phyloP scores from a whole-genome alignment of 192 early-diverging fungal species.

The Entophlyctis luteolus region DNA sequence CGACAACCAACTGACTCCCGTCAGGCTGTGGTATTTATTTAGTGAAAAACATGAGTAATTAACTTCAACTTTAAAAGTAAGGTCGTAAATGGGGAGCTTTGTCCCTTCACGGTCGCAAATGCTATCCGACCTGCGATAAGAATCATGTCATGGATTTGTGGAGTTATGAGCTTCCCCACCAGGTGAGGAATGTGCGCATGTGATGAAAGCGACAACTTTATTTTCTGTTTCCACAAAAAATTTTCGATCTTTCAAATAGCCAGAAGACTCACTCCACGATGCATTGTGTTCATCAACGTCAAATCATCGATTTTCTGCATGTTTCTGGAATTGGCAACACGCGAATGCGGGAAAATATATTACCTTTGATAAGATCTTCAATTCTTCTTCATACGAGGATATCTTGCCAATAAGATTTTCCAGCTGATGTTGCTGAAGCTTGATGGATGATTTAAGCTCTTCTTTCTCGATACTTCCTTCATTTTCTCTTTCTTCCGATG shows the following conservation, averaged over 20 bases:
- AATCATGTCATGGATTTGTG: not conserved
- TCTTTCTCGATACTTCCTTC: not conserved
- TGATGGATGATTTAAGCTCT: constrained; percentile 1
- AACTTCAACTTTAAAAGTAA: constrained; percentile 43
- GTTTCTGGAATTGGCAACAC: not conserved
- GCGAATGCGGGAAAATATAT: not conserved
- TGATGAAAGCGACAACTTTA: constrained; percentile 1
- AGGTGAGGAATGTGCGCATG: constrained; percentile 21
- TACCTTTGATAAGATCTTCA: constrained; percentile 4
- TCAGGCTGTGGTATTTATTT: constrained; percentile 25
- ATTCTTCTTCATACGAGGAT: constrained; percentile 1
- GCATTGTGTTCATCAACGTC: not conserved
- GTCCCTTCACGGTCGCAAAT: constrained; percentile 43
- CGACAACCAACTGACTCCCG: constrained; percentile 46
- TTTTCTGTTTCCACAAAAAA: not conserved
- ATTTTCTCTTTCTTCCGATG: not conserved
- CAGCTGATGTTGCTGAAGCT: not conserved
- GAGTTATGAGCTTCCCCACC: not conserved
- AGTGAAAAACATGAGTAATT: not conserved
- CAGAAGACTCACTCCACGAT: not conserved
- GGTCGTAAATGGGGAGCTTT: constrained; percentile 49
- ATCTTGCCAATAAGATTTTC: constrained; percentile 1
- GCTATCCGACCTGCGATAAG: constrained; percentile 18
- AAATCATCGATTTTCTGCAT: constrained; percentile 21
- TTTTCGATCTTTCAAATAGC: not conserved